Conservation (phyloP, 352 stramenopile genomes). For the Phytophthora meadii region DNA sequence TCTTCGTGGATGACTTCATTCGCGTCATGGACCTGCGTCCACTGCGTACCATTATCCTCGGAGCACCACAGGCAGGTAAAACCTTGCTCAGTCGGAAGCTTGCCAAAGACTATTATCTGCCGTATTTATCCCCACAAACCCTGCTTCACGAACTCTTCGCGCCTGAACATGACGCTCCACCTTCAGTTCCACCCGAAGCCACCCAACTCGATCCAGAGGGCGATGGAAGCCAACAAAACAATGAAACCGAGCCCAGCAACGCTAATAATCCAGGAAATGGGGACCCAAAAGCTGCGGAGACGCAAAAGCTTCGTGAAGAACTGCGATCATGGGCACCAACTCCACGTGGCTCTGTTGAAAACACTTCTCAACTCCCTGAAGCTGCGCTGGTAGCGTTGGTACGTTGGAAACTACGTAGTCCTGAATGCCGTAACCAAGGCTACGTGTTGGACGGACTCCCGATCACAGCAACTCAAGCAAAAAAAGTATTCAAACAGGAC, state of each 20-base stretch:
- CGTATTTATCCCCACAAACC: constrained; percentile 57
- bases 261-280: constrained; percentile 25
- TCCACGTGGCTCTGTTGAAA: constrained; percentile 8
- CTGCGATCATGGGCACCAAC: constrained; percentile 40
- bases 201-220: constrained; percentile 1
- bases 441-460: constrained; percentile 84
- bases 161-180: constrained; percentile 24
- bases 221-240: constrained; percentile 18
- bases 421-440: constrained; percentile 78
- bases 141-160: constrained; percentile 57
- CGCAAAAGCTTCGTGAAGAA: constrained; percentile 38
- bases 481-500: constrained; percentile 48
- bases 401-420: constrained; percentile 68
- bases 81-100: constrained; percentile 58
- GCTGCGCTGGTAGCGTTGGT: constrained; percentile 55
- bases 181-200: constrained; percentile 4
- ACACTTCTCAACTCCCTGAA: constrained; percentile 42
- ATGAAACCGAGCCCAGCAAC: neutral
- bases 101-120: constrained; percentile 77
- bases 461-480: constrained; percentile 51
- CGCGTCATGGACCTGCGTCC: constrained; percentile 77
- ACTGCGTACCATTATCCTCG: constrained; percentile 72
- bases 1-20: constrained; percentile 82
- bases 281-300: constrained; percentile 10
- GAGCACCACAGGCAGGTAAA: constrained; percentile 75